Evolutionary conservation across 345 rosid genomes (phyloP).

Genomic region (Arabidopsis arenosa): DNA sequence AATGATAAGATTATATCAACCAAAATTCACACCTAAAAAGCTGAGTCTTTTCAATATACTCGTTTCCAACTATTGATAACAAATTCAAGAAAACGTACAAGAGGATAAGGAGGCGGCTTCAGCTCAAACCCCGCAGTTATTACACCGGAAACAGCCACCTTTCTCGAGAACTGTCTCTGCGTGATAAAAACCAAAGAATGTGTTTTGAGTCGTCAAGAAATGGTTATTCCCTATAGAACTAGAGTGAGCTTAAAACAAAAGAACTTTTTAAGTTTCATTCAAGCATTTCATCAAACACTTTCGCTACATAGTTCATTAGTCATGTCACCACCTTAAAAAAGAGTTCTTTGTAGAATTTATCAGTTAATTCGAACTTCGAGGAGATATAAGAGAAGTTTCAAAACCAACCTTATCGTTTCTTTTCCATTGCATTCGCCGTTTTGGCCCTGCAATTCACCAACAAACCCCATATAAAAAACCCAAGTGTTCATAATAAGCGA

Average conservation of each 20-base stretch:
- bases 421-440: constrained; percentile 41
- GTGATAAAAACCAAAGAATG: neutral
- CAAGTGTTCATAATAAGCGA: constrained; percentile 15
- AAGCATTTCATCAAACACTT: constrained; percentile 70
- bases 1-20: constrained; percentile 4
- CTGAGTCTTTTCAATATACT: neutral
- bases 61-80: neutral
- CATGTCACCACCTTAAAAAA: neutral
- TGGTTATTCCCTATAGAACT: too few relatives aligned
- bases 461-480: constrained; percentile 7
- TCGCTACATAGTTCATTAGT: constrained; percentile 7
- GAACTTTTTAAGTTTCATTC: constrained; percentile 9
- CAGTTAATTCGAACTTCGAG: neutral
- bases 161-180: constrained; percentile 56
- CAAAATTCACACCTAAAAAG: neutral
- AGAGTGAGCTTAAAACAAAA: neutral
- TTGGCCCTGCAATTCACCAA: constrained; percentile 34
- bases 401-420: constrained; percentile 47
- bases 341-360: neutral
- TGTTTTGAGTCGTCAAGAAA: neutral
- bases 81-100: constrained; percentile 53
- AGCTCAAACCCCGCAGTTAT: constrained; percentile 69
- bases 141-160: constrained; percentile 42
- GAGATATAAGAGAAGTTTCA: neutral
- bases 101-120: constrained; percentile 86